A percentile compares a stretch with the other conserved stretches of the same genome.
These are phyloP conservation scores for Fibroporia radiculosa DNA, from an alignment of 768 basidiomycete genomes.

Conservation along the genomic window DNA sequence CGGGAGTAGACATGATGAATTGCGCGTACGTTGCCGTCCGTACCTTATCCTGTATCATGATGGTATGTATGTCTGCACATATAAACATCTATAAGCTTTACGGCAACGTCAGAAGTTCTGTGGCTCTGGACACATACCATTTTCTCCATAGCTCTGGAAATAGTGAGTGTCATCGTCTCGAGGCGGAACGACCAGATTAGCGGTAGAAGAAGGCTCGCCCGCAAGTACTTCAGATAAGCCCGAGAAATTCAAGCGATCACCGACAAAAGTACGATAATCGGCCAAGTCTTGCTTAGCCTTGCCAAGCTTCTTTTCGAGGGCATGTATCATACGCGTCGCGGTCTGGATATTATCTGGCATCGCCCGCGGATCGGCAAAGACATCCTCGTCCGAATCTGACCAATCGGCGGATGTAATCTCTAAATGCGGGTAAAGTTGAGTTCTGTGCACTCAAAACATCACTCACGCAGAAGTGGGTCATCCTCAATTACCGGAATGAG, in stretches of 20 bases:
- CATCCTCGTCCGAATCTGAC: slow-evolving; percentile 77
- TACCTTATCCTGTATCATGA: slow-evolving; percentile 95
- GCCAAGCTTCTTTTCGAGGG: slow-evolving; percentile 56
- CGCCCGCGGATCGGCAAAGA: slow-evolving; percentile 24
- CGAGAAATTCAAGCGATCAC: slow-evolving; percentile 41
- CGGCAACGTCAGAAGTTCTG: neutral
- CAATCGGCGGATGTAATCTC: slow-evolving; percentile 64
- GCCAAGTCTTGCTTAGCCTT: slow-evolving; percentile 50
- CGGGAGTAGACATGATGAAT: slow-evolving; percentile 80
- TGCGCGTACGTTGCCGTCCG: slow-evolving; percentile 89
- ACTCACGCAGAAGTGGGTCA: slow-evolving; percentile 84
- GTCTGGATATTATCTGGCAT: slow-evolving; percentile 23
- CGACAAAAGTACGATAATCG: slow-evolving; percentile 55
- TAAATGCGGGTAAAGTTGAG: neutral
- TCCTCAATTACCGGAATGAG: slow-evolving; percentile 78
- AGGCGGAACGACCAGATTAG: slow-evolving; percentile 21
- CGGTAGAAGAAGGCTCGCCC: slow-evolving; percentile 21
- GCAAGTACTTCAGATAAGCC: slow-evolving; percentile 35
- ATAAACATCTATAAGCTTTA: neutral
- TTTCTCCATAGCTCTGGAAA: slow-evolving; percentile 83
- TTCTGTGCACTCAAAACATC: neutral
- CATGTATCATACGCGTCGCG: slow-evolving; percentile 40
- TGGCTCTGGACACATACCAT: slow-evolving; percentile 61
- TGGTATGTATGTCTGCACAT: slow-evolving; percentile 80
- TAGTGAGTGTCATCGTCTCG: slow-evolving; percentile 92